These are phyloP conservation scores for Sphagnum magellanicum DNA, from an alignment of 228 moss, liverwort and hornwort genomes.

Conservation along the genomic window DNA sequence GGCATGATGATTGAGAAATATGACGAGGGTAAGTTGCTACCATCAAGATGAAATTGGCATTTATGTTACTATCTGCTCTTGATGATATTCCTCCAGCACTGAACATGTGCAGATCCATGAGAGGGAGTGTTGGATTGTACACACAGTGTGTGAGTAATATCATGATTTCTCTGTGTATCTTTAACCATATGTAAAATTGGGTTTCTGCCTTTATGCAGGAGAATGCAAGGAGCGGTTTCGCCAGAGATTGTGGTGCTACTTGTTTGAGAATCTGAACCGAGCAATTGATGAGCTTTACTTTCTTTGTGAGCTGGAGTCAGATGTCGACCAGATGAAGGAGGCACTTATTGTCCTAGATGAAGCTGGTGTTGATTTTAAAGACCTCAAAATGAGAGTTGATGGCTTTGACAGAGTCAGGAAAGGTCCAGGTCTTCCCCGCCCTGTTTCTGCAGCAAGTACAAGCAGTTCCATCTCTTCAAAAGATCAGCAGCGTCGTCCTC, in stretches of 20 bases:
- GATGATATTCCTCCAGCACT: too few relatives aligned
- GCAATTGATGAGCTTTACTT: slow-evolving; percentile 42
- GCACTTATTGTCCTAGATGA: slow-evolving; percentile 36
- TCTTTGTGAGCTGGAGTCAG: slow-evolving; percentile 43
- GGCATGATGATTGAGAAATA: slow-evolving; percentile 5
- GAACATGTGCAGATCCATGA: too few relatives aligned
- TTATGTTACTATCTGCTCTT: too few relatives aligned
- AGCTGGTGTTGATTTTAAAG: slow-evolving; percentile 31
- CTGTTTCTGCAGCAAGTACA: slow-evolving; percentile 11
- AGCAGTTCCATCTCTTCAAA: slow-evolving; percentile 28
- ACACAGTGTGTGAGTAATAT: too few relatives aligned
- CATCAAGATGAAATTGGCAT: not conserved
- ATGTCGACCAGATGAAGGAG: slow-evolving; percentile 42
- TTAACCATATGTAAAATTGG: not conserved
- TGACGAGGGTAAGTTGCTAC: slow-evolving; percentile 6
- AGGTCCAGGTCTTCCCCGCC: slow-evolving; percentile 15
- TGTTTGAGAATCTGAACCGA: slow-evolving; percentile 52
- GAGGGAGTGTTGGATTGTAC: too few relatives aligned
- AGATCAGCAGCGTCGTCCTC: slow-evolving; percentile 26
- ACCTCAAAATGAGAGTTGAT: slow-evolving; percentile 31
- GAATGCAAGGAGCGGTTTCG: slow-evolving; percentile 33
- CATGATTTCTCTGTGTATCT: too few relatives aligned
- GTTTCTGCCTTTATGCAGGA: slow-evolving; percentile 1
- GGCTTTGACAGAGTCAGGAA: slow-evolving; percentile 19
- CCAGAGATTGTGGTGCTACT: slow-evolving; percentile 42